phyloP scores from a whole-genome alignment of 495 filamentous ascomycete species.

The Penicillium pulvis region DNA sequence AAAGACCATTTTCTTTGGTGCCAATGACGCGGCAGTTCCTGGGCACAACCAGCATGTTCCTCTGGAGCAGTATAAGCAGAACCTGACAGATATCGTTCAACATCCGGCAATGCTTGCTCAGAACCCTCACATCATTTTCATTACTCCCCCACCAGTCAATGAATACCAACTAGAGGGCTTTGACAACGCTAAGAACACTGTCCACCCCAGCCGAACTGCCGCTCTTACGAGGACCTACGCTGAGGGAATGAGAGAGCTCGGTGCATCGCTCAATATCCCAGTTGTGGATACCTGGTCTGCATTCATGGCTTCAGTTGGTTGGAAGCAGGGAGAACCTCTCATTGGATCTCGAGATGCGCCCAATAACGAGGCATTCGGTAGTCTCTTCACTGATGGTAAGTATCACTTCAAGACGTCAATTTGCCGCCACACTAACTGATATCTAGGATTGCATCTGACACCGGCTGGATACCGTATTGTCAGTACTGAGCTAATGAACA shows the following conservation, averaged over 20 bases:
- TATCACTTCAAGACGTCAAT: background rate
- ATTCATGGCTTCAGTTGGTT: conserved; percentile 65
- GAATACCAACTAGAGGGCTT: conserved; percentile 64
- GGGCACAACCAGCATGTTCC: conserved; percentile 71
- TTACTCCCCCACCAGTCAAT: conserved; percentile 80
- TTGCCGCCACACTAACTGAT: conserved; percentile 9
- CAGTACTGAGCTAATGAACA: conserved; percentile 55
- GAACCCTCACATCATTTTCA: conserved; percentile 68
- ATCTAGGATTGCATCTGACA: conserved; percentile 65
- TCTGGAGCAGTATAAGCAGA: conserved; percentile 67
- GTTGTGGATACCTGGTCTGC: conserved; percentile 76
- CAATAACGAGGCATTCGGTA: conserved; percentile 48
- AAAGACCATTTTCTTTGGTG: conserved; percentile 80
- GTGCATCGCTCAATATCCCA: conserved; percentile 59
- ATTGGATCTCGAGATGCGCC: conserved; percentile 54
- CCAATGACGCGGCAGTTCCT: conserved; percentile 78
- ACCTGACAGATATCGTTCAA: conserved; percentile 67
- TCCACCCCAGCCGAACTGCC: conserved; percentile 59
- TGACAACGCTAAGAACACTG: conserved; percentile 20
- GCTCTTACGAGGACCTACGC: conserved; percentile 69
- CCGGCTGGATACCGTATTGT: conserved; percentile 61
- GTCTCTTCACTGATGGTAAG: conserved; percentile 62
- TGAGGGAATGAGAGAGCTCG: conserved; percentile 66
- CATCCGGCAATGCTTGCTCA: conserved; percentile 70
- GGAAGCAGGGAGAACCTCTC: conserved; percentile 59